These are phyloP conservation scores for Stachybotrys echinatus DNA, from an alignment of 2,329 filamentous ascomycete genomes.

Conservation along the genomic window DNA sequence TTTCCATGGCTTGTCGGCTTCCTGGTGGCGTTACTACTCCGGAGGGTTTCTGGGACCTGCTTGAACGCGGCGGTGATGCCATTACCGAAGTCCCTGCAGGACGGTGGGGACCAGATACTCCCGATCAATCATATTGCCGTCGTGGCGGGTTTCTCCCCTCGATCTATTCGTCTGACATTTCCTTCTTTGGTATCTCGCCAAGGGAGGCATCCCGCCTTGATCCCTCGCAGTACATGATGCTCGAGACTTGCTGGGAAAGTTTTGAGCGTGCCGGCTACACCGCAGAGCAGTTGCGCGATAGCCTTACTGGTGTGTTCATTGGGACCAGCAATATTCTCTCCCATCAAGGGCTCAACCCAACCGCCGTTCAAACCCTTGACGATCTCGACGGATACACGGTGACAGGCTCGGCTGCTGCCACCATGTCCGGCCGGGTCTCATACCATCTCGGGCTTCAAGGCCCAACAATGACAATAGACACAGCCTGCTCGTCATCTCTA, in stretches of 20 bases:
- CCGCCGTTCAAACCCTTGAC: background rate
- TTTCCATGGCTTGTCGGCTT: slow-evolving; percentile 34
- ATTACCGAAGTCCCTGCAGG: slow-evolving; percentile 31
- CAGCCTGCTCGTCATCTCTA: slow-evolving; percentile 44
- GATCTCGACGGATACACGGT: slow-evolving; percentile 9
- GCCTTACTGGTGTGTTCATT: slow-evolving; percentile 39
- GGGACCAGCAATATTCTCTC: slow-evolving; percentile 27
- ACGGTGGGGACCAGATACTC: slow-evolving; percentile 34
- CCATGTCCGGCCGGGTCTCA: slow-evolving; percentile 10
- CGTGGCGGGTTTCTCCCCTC: slow-evolving; percentile 8
- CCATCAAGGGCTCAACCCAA: background rate
- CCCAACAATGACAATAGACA: slow-evolving; percentile 44
- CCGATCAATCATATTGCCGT: slow-evolving; percentile 6
- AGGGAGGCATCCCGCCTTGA: slow-evolving; percentile 42
- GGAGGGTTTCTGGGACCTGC: slow-evolving; percentile 33
- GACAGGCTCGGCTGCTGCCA: slow-evolving; percentile 7
- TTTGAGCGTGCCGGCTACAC: slow-evolving; percentile 43
- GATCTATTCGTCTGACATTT: slow-evolving; percentile 33
- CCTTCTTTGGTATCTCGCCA: slow-evolving; percentile 40
- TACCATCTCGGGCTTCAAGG: slow-evolving; percentile 38
- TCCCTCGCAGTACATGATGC: slow-evolving; percentile 39
- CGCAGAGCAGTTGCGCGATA: slow-evolving; percentile 35
- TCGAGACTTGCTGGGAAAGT: slow-evolving; percentile 44
- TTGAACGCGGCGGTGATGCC: slow-evolving; percentile 25
- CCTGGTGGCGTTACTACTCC: slow-evolving; percentile 30